phyloP scores from a whole-genome alignment of 73 alveolate genomes.

The Paramecium bursaria region DNA sequence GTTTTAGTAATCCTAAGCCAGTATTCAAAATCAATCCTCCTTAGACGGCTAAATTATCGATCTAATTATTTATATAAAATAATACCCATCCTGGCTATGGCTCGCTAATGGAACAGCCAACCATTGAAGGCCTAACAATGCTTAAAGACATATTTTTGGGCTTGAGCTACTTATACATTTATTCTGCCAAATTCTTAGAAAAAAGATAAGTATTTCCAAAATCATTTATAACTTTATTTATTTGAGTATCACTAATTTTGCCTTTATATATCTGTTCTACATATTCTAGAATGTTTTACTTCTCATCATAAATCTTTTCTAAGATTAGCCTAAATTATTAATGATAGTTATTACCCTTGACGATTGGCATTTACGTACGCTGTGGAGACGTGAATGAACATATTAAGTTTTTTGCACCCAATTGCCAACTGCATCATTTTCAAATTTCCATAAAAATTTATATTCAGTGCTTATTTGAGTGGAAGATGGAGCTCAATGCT shows the following conservation, averaged over 20 bases:
- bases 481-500: constrained; percentile 78
- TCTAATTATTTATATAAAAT: constrained; percentile 51
- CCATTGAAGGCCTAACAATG: constrained; percentile 87
- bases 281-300: constrained; percentile 14
- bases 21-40: too few relatives aligned
- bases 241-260: constrained; percentile 12
- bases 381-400: constrained; percentile 79
- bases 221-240: constrained; percentile 72
- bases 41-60: constrained; percentile 76
- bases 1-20: too few relatives aligned
- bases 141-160: constrained; percentile 77
- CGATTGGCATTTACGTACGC: constrained; percentile 78
- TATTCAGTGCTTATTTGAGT: constrained; percentile 78
- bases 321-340: neutral
- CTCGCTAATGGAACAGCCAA: constrained; percentile 82
- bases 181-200: constrained; percentile 87
- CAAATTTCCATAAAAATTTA: constrained; percentile 80
- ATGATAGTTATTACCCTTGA: constrained; percentile 66
- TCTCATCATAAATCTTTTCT: constrained; percentile 36
- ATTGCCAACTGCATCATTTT: constrained; percentile 78
- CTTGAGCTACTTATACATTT: constrained; percentile 72
- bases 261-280: neutral
- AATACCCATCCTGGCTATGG: constrained; percentile 97
- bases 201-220: constrained; percentile 91
- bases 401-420: constrained; percentile 69